Evolutionary conservation across 2,329 filamentous ascomycete species (phyloP).

Genomic region (Thielaviopsis euricoi): DNA sequence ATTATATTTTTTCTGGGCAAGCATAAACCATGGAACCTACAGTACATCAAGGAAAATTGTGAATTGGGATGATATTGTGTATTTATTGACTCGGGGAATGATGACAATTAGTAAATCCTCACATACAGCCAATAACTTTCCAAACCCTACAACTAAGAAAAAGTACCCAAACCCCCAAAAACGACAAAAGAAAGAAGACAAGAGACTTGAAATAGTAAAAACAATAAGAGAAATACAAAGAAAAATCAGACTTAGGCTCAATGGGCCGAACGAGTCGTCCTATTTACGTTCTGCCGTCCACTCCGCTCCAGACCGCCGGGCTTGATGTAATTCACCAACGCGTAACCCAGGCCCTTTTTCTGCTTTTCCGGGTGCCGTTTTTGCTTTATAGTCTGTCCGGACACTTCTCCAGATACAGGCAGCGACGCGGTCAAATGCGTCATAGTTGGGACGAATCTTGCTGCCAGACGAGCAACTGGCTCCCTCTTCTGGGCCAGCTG

Average conservation of each 20-base stretch:
- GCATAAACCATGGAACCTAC: too few species aligned
- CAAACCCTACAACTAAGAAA: background rate
- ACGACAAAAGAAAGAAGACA: background rate
- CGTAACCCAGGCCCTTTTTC: background rate
- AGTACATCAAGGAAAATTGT: too few species aligned
- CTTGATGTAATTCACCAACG: conserved; percentile 1
- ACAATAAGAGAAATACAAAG: background rate
- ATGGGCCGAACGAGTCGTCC: background rate
- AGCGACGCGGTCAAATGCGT: too few species aligned
- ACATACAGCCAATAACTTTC: background rate
- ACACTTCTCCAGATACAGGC: too few species aligned
- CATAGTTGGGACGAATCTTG: background rate
- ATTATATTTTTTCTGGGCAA: too few species aligned
- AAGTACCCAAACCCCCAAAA: background rate
- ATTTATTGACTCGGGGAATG: background rate
- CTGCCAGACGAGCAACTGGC: background rate
- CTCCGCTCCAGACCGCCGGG: background rate
- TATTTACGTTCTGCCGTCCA: background rate
- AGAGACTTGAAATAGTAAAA: background rate
- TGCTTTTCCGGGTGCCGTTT: background rate
- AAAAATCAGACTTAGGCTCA: background rate
- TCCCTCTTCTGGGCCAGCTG: background rate
- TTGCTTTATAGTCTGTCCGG: background rate
- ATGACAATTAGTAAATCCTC: background rate
- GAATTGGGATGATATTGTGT: background rate